Base-by-base conservation (phyloP, 192 early-diverging fungal genomes). In the Rhizophagus sp. region DNA sequence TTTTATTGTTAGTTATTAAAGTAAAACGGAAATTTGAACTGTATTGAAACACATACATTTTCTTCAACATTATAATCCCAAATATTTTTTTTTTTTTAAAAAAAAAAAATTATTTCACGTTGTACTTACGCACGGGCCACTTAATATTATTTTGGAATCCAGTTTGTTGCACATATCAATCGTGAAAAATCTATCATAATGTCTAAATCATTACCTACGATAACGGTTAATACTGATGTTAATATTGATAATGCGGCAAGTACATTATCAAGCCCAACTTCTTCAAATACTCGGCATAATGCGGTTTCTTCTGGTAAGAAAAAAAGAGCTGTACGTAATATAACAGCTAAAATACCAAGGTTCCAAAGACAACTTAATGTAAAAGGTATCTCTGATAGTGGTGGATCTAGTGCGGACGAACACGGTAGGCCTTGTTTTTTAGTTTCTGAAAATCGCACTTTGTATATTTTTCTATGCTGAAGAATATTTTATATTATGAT, bases 321-420 rank as follows among this genome's bases (percentile, higher is more conserved):
- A 33, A 76, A 57, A 39, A 57, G 22, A 34, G 4, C 12, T 22
- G 72, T 24, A n/a, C 36, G 27, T 62, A 25, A 27, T 10, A 24
- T 63, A 61, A 63, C 74, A 19, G 52, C 62, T 15, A 62, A 17
- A 27, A 9, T 62, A 62, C 24, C 44, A 1, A 24, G 74, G 27
- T 57, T 75, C 30, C 74, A 15, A 75, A 63, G 74, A 30, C 24
- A 15, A 62, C 12, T 47, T 25, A 24, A 36, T 30, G 39, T 41
- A 41, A 41, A 47, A 47, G 11, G 44, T 12, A 12, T 47, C 0
- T 47, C 44, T 47, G 44, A 47, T 47, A 49, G 44, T 27, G 36
- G 39, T 49, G 36, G 39, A 9, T 72, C 70, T 25, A 72, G 70
- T 72, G 34, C 34, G 49, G 70, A 72, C 24, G 70, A 72, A 39